Percentiles rank a stretch among this genome's conserved stretches.
Evolutionary conservation across 1,284 basidiomycete species (phyloP).

Genomic region (Moesziomyces globuligerus): DNA sequence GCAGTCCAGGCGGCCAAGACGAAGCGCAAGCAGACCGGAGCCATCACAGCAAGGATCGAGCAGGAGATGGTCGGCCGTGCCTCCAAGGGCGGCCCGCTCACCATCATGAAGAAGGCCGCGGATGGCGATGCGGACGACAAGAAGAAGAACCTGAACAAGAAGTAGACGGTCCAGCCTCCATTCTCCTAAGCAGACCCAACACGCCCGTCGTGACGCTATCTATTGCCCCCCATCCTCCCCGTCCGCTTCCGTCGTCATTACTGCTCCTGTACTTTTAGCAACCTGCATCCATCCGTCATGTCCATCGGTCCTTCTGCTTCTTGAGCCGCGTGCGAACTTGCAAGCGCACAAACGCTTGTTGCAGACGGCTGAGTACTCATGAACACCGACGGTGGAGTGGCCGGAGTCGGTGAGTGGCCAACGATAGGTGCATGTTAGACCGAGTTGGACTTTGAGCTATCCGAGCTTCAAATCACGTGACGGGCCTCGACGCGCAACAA

Average conservation of each 20-base stretch:
- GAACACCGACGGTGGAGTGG: too few relatives aligned
- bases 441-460: background rate
- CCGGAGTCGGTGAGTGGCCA: too few relatives aligned
- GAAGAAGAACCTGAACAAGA: conserved; percentile 49
- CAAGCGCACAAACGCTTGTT: too few relatives aligned
- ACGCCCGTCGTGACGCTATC: too few relatives aligned
- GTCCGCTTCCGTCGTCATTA: background rate
- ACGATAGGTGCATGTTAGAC: conserved; percentile 7
- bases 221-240: background rate
- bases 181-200: too few relatives aligned
- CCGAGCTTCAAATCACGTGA: conserved; percentile 50
- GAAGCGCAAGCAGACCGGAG: conserved; percentile 46
- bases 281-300: background rate
- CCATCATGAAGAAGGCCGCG: conserved; percentile 91
- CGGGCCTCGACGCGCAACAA: conserved; percentile 33
- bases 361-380: too few relatives aligned
- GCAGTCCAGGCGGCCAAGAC: conserved; percentile 43
- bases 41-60: conserved; percentile 49
- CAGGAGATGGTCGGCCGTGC: conserved; percentile 54
- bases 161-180: conserved; percentile 3
- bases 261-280: conserved; percentile 1
- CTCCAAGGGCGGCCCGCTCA: conserved; percentile 66
- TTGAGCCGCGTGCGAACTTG: too few relatives aligned
- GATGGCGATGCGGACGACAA: conserved; percentile 75
- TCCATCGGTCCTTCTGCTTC: too few relatives aligned